Evolutionary conservation across 192 early-diverging fungal species (phyloP).

Genomic region (Linnemannia schmuckeri): DNA sequence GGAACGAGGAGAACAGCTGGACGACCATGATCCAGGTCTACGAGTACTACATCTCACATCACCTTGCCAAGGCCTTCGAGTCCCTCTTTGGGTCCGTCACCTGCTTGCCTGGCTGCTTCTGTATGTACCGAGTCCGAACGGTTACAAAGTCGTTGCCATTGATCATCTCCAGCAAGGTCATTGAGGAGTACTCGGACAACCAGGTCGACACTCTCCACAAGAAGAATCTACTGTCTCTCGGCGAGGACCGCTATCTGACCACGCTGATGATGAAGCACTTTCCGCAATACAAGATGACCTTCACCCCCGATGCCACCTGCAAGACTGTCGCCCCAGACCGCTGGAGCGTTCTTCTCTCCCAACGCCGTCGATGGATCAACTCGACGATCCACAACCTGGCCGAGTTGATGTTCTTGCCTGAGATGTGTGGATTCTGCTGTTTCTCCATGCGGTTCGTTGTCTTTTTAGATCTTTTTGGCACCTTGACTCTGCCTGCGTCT

Average conservation of each 20-base stretch:
- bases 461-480: conserved; percentile 91
- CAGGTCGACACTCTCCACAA: conserved; percentile 95
- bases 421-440: conserved; percentile 97
- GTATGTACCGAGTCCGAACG: conserved; percentile 86
- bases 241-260: conserved; percentile 98
- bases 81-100: conserved; percentile 87
- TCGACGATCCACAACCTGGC: conserved; percentile 97
- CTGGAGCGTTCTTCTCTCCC: conserved; percentile 91
- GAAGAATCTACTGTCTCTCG: conserved; percentile 96
- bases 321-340: conserved; percentile 92
- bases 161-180: conserved; percentile 82
- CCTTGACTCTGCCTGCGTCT: conserved; percentile 82
- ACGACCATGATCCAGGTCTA: conserved; percentile 98
- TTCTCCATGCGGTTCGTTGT: conserved; percentile 99
- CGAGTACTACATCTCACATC: conserved; percentile 93
- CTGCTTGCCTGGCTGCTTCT: conserved; percentile 88
- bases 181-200: conserved; percentile 92
- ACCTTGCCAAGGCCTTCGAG: conserved; percentile 91
- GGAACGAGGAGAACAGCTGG: conserved; percentile 92
- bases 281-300: conserved; percentile 93
- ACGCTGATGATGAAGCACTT: conserved; percentile 98
- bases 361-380: conserved; percentile 99
- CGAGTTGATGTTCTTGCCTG: conserved; percentile 86
- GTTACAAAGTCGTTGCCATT: conserved; percentile 78
- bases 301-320: conserved; percentile 92